These are phyloP conservation scores for Botryotinia narcissicola DNA, from an alignment of 2,329 filamentous ascomycete genomes.

Conservation along the genomic window DNA sequence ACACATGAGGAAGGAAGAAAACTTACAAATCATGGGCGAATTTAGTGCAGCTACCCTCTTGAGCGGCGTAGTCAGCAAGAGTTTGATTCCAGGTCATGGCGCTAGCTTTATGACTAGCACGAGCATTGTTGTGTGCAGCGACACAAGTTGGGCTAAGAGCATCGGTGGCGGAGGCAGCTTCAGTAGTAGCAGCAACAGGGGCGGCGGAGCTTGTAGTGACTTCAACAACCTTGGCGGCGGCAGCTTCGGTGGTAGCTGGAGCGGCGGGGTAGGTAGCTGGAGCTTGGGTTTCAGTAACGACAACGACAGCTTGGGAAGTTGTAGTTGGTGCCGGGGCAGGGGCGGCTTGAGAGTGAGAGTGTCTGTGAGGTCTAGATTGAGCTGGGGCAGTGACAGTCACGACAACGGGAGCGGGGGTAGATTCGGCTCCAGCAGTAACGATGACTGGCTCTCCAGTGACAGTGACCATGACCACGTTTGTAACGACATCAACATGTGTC, in stretches of 20 bases:
- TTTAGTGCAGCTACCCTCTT: constrained; percentile 63
- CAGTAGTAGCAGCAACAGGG: constrained; percentile 6
- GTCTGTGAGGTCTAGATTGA: constrained; percentile 15
- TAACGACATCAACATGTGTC: constrained; percentile 34
- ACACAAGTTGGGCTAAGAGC: constrained; percentile 23
- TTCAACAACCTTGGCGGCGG: neutral
- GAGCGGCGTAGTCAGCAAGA: constrained; percentile 62
- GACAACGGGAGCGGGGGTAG: constrained; percentile 10
- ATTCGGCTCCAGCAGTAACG: constrained; percentile 9
- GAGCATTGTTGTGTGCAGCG: constrained; percentile 74
- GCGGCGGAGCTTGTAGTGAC: neutral
- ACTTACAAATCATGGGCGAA: constrained; percentile 77
- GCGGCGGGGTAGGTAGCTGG: neutral
- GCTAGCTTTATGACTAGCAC: constrained; percentile 72
- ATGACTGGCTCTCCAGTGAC: neutral
- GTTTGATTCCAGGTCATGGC: constrained; percentile 63
- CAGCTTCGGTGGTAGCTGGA: neutral
- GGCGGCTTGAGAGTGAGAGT: constrained; percentile 7
- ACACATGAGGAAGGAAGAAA: neutral
- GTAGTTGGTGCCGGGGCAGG: constrained; percentile 13
- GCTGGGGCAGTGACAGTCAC: constrained; percentile 19
- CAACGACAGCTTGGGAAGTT: constrained; percentile 12
- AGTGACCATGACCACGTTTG: constrained; percentile 40
- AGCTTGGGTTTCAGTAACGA: constrained; percentile 3
- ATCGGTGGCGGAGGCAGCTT: constrained; percentile 22